These are phyloP conservation scores for Phytophthora aleatoria DNA, from an alignment of 352 stramenopile genomes.

Conservation along the genomic window DNA sequence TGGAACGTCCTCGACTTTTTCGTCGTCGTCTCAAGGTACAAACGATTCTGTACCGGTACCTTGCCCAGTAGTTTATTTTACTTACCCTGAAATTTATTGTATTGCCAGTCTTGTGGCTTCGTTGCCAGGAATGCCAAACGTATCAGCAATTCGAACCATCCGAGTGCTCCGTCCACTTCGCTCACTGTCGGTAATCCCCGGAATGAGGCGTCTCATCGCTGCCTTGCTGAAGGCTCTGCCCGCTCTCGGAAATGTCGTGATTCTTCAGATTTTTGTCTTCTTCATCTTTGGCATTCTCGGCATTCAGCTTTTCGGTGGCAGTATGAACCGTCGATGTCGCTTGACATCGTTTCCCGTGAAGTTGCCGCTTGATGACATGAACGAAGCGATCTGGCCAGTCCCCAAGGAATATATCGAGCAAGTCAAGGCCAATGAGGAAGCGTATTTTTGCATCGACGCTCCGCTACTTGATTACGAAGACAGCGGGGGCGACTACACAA, in stretches of 20 bases:
- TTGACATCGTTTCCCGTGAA: slow-evolving; percentile 79
- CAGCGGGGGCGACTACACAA: slow-evolving; percentile 40
- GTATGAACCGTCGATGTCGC: slow-evolving; percentile 82
- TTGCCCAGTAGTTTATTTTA: neutral
- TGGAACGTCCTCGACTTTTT: slow-evolving; percentile 95
- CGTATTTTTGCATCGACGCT: slow-evolving; percentile 45
- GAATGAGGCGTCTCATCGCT: slow-evolving; percentile 79
- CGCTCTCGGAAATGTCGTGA: slow-evolving; percentile 87
- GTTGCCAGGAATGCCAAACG: slow-evolving; percentile 72
- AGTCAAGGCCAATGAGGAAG: slow-evolving; percentile 40
- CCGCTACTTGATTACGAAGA: slow-evolving; percentile 64
- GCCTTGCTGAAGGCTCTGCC: slow-evolving; percentile 86
- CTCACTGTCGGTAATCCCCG: slow-evolving; percentile 87
- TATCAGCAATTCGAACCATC: slow-evolving; percentile 86
- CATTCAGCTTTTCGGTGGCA: slow-evolving; percentile 87
- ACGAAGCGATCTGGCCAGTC: slow-evolving; percentile 56
- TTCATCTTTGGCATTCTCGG: slow-evolving; percentile 92
- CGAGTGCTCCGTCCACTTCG: slow-evolving; percentile 88
- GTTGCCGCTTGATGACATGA: slow-evolving; percentile 40
- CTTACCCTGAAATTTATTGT: neutral
- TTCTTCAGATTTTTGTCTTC: slow-evolving; percentile 92
- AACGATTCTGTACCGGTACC: neutral
- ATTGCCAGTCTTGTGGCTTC: slow-evolving; percentile 50
- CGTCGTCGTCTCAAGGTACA: slow-evolving; percentile 87
- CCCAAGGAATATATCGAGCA: slow-evolving; percentile 47